phyloP scores from a whole-genome alignment of 805 yeast species.

The Hanseniaspora taiwanica region DNA sequence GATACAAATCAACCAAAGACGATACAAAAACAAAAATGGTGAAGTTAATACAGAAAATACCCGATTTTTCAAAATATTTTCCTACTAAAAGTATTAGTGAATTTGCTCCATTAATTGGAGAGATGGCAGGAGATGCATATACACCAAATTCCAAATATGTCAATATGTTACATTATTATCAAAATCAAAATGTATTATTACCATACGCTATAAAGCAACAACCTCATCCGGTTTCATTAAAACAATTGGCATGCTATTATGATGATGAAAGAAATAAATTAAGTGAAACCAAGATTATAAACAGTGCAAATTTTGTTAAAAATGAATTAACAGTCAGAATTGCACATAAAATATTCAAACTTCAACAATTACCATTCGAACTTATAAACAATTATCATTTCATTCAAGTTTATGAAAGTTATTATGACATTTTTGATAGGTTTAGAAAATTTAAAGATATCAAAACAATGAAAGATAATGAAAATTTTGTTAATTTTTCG shows the following conservation, averaged over 20 bases:
- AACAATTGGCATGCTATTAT: slow-evolving; percentile 85
- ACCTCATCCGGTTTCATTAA: slow-evolving; percentile 86
- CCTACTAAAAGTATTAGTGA: slow-evolving; percentile 20
- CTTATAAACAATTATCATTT: slow-evolving; percentile 78
- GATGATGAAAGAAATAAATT: slow-evolving; percentile 44
- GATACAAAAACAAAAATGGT: not conserved
- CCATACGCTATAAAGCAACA: slow-evolving; percentile 25
- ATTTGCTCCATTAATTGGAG: slow-evolving; percentile 22
- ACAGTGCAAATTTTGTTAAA: slow-evolving; percentile 81
- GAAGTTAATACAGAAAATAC: slow-evolving; percentile 7
- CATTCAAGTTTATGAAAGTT: slow-evolving; percentile 77
- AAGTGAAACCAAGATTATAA: slow-evolving; percentile 51
- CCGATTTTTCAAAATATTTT: slow-evolving; percentile 26
- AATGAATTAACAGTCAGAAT: slow-evolving; percentile 75
- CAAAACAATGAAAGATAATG: slow-evolving; percentile 60
- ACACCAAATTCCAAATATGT: slow-evolving; percentile 33
- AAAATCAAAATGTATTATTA: slow-evolving; percentile 5
- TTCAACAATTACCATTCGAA: slow-evolving; percentile 73
- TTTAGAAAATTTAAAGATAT: slow-evolving; percentile 65
- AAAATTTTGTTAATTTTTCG: slow-evolving; percentile 51
- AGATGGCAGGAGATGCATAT: slow-evolving; percentile 25
- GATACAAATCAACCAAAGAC: too few relatives aligned
- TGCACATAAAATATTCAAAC: slow-evolving; percentile 63
- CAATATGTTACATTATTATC: slow-evolving; percentile 27
- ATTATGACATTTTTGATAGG: slow-evolving; percentile 76